phyloP scores from a whole-genome alignment of 805 yeast genomes.

The Metschnikowia dekortorum region DNA sequence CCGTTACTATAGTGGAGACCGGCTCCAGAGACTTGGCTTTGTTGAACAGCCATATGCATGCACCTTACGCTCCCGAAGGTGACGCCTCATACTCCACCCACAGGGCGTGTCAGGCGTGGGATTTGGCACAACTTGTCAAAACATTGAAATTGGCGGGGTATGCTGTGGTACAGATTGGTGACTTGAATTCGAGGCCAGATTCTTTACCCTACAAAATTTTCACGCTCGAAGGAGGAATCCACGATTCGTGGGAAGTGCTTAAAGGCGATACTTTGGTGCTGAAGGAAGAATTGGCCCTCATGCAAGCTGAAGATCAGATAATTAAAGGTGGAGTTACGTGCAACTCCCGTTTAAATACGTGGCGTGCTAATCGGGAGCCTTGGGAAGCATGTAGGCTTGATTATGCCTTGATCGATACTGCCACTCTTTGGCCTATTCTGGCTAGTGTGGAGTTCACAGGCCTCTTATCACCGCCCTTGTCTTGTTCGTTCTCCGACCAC shows the following conservation, averaged over 20 bases:
- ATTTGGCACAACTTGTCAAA: slow-evolving; percentile 63
- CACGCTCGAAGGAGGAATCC: slow-evolving; percentile 60
- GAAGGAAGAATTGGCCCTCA: slow-evolving; percentile 21
- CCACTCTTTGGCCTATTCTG: slow-evolving; percentile 46
- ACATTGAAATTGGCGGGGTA: slow-evolving; percentile 69
- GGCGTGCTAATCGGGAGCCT: slow-evolving; percentile 56
- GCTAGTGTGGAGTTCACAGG: slow-evolving; percentile 78
- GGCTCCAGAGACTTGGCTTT: slow-evolving; percentile 62
- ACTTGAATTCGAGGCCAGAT: slow-evolving; percentile 84
- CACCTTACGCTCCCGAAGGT: slow-evolving; percentile 80
- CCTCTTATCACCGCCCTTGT: slow-evolving; percentile 45
- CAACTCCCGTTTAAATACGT: slow-evolving; percentile 81
- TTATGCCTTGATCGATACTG: slow-evolving; percentile 73
- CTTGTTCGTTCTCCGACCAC: slow-evolving; percentile 82
- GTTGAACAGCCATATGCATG: slow-evolving; percentile 93
- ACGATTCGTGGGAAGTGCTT: slow-evolving; percentile 77
- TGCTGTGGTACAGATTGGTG: slow-evolving; percentile 88
- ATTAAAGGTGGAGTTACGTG: slow-evolving; percentile 80
- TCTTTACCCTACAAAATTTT: slow-evolving; percentile 75
- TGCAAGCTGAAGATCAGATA: slow-evolving; percentile 52
- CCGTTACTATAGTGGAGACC: slow-evolving; percentile 56
- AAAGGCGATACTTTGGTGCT: slow-evolving; percentile 39
- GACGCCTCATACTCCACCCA: slow-evolving; percentile 90
- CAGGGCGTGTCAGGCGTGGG: slow-evolving; percentile 96
- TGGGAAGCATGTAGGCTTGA: slow-evolving; percentile 85